Base-by-base conservation (phyloP, 2,329 filamentous ascomycete species). In the Microsporum audouinii region DNA sequence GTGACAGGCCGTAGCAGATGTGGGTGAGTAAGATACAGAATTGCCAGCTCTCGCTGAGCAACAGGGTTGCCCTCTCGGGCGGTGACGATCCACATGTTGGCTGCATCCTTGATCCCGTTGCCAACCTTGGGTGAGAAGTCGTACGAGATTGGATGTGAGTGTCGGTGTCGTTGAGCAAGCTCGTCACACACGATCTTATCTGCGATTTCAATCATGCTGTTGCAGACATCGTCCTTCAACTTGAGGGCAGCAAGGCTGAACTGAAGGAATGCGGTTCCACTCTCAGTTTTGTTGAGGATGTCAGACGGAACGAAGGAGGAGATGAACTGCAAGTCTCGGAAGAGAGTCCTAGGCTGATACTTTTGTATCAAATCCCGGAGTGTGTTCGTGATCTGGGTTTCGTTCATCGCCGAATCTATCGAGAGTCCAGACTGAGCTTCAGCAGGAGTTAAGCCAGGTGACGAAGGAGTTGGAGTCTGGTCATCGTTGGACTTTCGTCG, bases 1-100 rank as follows among this genome's bases (percentile, higher is more conserved):
- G 91, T 90, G 6, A 90, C 88, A 29, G 89, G 83, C 10, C 82
- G 80, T 12, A 96, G 84, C 14, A 94, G 82, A 71, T 96, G 90
- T 0, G 94, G 91, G 67, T 95, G 88, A 0, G 90, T 94, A 43
- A 99, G 82, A 72, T 96, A 97, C 68, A 97, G 88, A 64, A 96
- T 88, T 1, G 89, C 94, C 14, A 99, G 82, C 75, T 99, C 94
- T 58, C 94, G 86, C 76, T 97, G 91, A 3, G 92, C 91, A 10
- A 89, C 88, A 0, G 91, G 82, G 63, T 91, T 85, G 43, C 92
- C 91, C 75, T 99, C 94, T 71, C 91, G 94, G 14, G 94, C 94
- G 0, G 91, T 92, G 70, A 96, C 94, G 64, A 89, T 88, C 80
- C 89, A 90, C 85, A 97, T 94, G 66, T 83, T 84, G 2, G 88